Percentiles rank a stretch among this genome's conserved stretches.
These are phyloP conservation scores for Cutaneotrichosporon arboriforme DNA, from an alignment of 1,284 basidiomycete species.

Conservation along the genomic window DNA sequence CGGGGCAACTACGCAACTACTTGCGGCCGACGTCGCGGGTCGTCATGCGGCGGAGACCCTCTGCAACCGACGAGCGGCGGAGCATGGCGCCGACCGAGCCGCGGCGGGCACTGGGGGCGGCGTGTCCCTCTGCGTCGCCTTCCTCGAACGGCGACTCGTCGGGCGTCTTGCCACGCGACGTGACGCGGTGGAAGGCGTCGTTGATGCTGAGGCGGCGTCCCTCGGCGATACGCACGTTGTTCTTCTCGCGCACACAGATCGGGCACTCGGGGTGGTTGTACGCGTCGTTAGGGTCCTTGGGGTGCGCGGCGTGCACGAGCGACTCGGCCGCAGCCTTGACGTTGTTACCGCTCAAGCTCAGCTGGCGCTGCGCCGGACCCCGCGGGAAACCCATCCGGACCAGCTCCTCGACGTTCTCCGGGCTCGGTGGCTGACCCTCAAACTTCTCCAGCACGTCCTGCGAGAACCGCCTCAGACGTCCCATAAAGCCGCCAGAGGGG, in stretches of 20 bases:
- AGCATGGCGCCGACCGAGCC: constrained; percentile 16
- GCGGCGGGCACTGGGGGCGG: constrained; percentile 1
- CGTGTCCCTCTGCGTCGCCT: background rate
- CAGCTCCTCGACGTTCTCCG: constrained; percentile 13
- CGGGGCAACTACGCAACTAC: background rate
- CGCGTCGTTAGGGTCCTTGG: constrained; percentile 35
- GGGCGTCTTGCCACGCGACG: constrained; percentile 2
- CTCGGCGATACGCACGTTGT: constrained; percentile 12
- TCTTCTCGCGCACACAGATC: constrained; percentile 15
- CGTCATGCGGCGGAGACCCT: constrained; percentile 11
- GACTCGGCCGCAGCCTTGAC: constrained; percentile 10
- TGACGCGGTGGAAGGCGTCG: constrained; percentile 10
- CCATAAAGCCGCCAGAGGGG: constrained; percentile 7
- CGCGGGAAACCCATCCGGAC: constrained; percentile 17
- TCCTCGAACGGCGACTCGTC: background rate
- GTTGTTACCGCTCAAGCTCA: constrained; percentile 6
- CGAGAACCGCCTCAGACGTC: constrained; percentile 11
- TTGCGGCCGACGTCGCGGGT: constrained; percentile 9
- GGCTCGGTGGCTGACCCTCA: background rate
- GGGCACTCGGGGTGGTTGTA: constrained; percentile 32
- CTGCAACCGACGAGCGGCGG: constrained; percentile 11
- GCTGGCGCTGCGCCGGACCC: constrained; percentile 8
- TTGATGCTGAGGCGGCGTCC: constrained; percentile 8
- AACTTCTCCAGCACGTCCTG: background rate
- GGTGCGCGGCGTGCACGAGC: constrained; percentile 17